Base-by-base conservation (phyloP, 495 filamentous ascomycete species). In the Tuber borchii region DNA sequence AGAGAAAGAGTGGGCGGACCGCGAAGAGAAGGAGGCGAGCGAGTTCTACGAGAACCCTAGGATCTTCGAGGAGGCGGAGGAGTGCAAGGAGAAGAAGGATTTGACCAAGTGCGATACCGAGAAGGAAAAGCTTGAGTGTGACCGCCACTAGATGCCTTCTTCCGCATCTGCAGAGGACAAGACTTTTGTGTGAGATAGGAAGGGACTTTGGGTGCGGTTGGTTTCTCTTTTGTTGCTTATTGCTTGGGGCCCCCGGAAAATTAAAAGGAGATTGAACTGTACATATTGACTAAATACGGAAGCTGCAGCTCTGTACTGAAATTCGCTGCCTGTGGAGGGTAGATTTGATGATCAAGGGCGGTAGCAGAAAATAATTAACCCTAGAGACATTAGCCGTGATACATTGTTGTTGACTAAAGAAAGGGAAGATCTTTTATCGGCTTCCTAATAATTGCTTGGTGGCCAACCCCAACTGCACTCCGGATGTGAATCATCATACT, bases 31-130 rank as follows among this genome's bases (percentile, higher is more conserved):
- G 26, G 2, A 40, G 31, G 42, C 69, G 16, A 31, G 42, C n/a
- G 76, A 77, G n/a, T 77, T 17, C 56, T 34, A 22, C 22, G 76
- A 77, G 46, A 44, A 72, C 74, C 48, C 56, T 48, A 65, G 17
- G 40, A 0, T n/a, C 61, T 16, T 0, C 26, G 61, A 51, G 19
- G 69, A 77, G 20, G 17, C 48, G 1, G 46, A 72, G 69, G 76
- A 77, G 0, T 4, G 69, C 10, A 42, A 77, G 17, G 40, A 48
- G 40, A 48, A 61, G 16, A 69, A 34, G 48, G 61, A 65, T 37
- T 7, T 68, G 20, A 42, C 20, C 31, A 77, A 72, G 74, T 69
- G 40, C 69, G 31, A 14, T 31, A 34, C 0, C 12, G 3, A 8
- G 9, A 8, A 65, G 39, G 5, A 40, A 5, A 40, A 40, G 39